Base-by-base conservation (phyloP, 2,329 filamentous ascomycete species). In the Coniochaeta ligniaria region DNA sequence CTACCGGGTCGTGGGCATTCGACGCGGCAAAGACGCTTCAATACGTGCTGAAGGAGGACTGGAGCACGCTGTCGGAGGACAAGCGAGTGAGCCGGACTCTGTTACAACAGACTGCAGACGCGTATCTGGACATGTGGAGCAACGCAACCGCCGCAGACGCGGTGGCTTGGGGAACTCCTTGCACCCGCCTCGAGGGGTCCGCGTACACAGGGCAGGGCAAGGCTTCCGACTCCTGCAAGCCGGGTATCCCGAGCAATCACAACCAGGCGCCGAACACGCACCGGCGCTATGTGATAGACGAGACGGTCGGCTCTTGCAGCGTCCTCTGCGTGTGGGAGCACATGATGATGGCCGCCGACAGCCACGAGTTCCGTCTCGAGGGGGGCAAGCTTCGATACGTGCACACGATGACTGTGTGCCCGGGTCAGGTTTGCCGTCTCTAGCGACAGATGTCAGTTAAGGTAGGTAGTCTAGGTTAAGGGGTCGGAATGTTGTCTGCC, bases 161-260 rank as follows among this genome's bases (percentile, higher is more conserved):
- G 1, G 72, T 76, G n/a, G 73, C 74, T 0, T 76, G 73, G 73
- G 73, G 72, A 17, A 70, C 64, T 33, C 73, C 72, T 1, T 75
- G 74, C 61, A 65, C 60, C 1, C 68, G 74, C 3, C 65, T 70
- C 4, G 69, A 71, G 50, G 70, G 69, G 2, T 64, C 65, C 8
- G 63, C 67, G 64, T 64, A 72, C 58, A 69, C 67, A 16, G 67
- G 67, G 3, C 63, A 60, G 33, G 66, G 65, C 0, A 45, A 36
- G n/a, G 55, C 65, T 3, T 61, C 60, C 26, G 66, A 67, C 60
- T 65, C 62, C 6, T 71, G 68, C 65, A 65, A 65, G 52, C 59
- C 62, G 1, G 69, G 68, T n/a, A 65, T 70, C 14, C 62, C 63
- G 11, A 58, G 64, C 14, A 65, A 67, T n/a, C 45, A 60, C 14